Evolutionary conservation across 2,329 filamentous ascomycete genomes (phyloP), one percentile per base, ranked within the genome.

Genomic region (Hysterium pulicare): DNA sequence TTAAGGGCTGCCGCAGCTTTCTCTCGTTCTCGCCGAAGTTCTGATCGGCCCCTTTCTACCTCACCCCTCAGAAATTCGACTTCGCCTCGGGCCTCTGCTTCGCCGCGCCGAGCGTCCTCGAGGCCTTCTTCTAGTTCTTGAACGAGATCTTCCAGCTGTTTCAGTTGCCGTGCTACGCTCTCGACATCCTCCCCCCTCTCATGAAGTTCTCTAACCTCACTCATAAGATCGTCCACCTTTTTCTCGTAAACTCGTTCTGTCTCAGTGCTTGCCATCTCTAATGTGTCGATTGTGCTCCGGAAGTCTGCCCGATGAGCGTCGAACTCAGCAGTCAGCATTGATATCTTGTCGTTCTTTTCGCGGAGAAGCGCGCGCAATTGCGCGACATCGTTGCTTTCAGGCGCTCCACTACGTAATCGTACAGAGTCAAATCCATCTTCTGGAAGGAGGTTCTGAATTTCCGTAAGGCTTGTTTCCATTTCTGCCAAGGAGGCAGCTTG

Each of bases 311-410:
- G 81, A 63, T 98, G 91, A 8, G 86, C 82, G 61, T 98, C 93
- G 57, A 98, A 98, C 62, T 98, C 93, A 7, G 87, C 82, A 1
- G 90, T 97, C 54, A 98, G 78, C 75, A 91, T 84, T 20, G 86
- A 83, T 52, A 98, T 96, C 72, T 90, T 95, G 45, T 98, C 93
- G 58, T 96, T 96, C 77, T 95, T 96, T 69, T 98, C 93, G 19
- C 88, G 80, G 41, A 98, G 71, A 55, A 95, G 70, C n/a, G 84
- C 80, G 41, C 90, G 83, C 44, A 98, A 74, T 61, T 94, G 86
- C 4, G 78, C 65, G 2, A 83, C 77, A 62, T 95, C 90, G 52
- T 83, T 84, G 13, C 62, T 49, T 37, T 67, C 64, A 77, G 51
- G 68, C 68, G 48, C 72, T 69, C 55, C 72, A 65, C 56, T 69